phyloP scores from a whole-genome alignment of 192 early-diverging fungal species.

The Dispira simplex region DNA sequence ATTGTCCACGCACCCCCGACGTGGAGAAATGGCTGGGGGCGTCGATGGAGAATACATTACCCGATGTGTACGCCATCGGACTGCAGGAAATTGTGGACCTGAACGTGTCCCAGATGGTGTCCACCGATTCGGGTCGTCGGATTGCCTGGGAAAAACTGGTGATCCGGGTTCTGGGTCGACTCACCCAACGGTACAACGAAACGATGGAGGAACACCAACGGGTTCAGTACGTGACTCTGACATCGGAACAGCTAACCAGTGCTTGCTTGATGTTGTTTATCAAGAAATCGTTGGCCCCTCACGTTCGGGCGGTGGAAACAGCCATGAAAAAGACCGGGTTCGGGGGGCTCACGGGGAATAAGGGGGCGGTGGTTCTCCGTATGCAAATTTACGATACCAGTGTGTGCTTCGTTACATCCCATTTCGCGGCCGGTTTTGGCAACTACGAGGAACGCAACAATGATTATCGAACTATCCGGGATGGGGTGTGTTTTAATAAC shows the following conservation, averaged over 20 bases:
- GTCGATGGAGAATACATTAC: slow-evolving; percentile 21
- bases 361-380: slow-evolving; percentile 88
- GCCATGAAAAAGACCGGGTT: slow-evolving; percentile 86
- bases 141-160: slow-evolving; percentile 24
- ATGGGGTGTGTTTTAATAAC: slow-evolving; percentile 53
- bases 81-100: slow-evolving; percentile 97
- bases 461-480: slow-evolving; percentile 69
- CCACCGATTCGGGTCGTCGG: slow-evolving; percentile 43
- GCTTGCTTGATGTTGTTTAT: slow-evolving; percentile 82
- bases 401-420: slow-evolving; percentile 82
- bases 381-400: slow-evolving; percentile 75
- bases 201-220: slow-evolving; percentile 14
- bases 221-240: slow-evolving; percentile 55
- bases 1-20: background rate
- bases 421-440: slow-evolving; percentile 74
- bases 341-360: slow-evolving; percentile 92
- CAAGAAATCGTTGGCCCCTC: slow-evolving; percentile 40
- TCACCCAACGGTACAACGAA: slow-evolving; percentile 14
- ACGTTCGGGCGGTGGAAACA: slow-evolving; percentile 72
- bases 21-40: slow-evolving; percentile 23
- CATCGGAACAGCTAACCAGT: slow-evolving; percentile 81
- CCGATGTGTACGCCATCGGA: slow-evolving; percentile 76
- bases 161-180: slow-evolving; percentile 21
- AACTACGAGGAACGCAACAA: slow-evolving; percentile 66
- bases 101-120: slow-evolving; percentile 47